Conservation (phyloP, 1,139 yeast species). For the Protomyces pachydermus region DNA sequence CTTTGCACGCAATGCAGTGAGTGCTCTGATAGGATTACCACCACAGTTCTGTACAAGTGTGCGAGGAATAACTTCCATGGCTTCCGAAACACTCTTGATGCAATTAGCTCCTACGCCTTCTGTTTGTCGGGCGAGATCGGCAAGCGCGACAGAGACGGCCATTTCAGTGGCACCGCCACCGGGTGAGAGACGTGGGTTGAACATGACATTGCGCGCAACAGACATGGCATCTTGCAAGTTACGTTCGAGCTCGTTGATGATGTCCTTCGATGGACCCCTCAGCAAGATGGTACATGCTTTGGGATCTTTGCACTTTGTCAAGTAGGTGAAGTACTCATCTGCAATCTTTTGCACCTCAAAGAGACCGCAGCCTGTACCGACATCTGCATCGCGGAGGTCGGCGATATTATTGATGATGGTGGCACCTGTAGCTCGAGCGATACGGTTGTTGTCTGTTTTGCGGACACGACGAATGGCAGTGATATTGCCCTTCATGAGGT, state of each 20-base stretch:
- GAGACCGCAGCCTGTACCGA: slow-evolving; percentile 83
- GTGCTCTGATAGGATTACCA: slow-evolving; percentile 84
- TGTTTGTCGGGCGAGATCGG: slow-evolving; percentile 85
- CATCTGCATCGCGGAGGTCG: slow-evolving; percentile 82
- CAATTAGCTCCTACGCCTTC: slow-evolving; percentile 99
- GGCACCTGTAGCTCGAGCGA: slow-evolving; percentile 96
- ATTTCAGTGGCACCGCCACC: slow-evolving; percentile 99
- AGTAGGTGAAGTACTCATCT: slow-evolving; percentile 89
- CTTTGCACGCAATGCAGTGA: slow-evolving; percentile 89
- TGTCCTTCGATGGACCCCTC: slow-evolving; percentile 96
- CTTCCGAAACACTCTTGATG: slow-evolving; percentile 97
- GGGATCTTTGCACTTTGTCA: slow-evolving; percentile 76
- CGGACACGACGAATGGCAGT: slow-evolving; percentile 91
- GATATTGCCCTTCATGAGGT: slow-evolving; percentile 85
- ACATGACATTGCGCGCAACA: slow-evolving; percentile 89
- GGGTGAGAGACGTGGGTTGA: slow-evolving; percentile 91
- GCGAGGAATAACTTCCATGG: slow-evolving; percentile 96
- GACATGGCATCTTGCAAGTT: slow-evolving; percentile 99
- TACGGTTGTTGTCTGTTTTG: slow-evolving; percentile 93
- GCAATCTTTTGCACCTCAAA: slow-evolving; percentile 94
- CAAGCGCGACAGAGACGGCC: slow-evolving; percentile 86
- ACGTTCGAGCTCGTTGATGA: slow-evolving; percentile 91
- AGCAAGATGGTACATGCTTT: slow-evolving; percentile 89
- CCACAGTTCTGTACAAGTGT: slow-evolving; percentile 97
- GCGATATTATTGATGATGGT: slow-evolving; percentile 93